Conservation (phyloP, 352 stramenopile species). For the Globisporangium alternatum region DNA sequence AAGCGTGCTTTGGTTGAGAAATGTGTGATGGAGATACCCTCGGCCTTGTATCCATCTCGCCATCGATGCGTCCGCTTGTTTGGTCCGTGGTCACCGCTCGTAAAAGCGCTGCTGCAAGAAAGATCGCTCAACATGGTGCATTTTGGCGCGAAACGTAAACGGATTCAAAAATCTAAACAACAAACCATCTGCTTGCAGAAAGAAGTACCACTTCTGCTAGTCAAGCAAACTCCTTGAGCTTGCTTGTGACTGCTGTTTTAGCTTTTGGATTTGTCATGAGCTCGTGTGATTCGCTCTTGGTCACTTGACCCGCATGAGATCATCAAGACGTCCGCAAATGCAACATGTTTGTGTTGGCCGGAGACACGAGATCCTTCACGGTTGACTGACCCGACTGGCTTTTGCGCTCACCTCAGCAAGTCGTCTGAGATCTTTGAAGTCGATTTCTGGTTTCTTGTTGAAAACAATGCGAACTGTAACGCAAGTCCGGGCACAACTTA, state of each 20-base stretch:
- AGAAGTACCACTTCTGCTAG: conserved; percentile 1
- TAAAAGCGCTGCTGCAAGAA: background rate
- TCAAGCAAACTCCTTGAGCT: conserved; percentile 4
- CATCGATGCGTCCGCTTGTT: background rate
- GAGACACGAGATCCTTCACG: background rate
- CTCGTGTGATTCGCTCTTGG: background rate
- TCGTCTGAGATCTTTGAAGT: conserved; percentile 10
- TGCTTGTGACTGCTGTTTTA: background rate
- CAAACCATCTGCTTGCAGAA: conserved; percentile 7
- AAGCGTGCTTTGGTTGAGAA: background rate
- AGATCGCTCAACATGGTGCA: background rate
- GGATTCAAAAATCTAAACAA: background rate
- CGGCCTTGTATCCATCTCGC: conserved; percentile 7
- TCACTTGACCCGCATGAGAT: background rate
- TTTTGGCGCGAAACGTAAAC: background rate
- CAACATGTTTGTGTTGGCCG: background rate
- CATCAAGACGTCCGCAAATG: conserved; percentile 3
- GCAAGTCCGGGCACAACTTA: too few relatives aligned
- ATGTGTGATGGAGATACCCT: conserved; percentile 6
- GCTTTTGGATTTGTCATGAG: background rate
- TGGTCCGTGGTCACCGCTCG: background rate
- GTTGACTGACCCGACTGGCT: background rate
- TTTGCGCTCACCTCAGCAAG: background rate
- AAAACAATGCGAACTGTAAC: background rate
- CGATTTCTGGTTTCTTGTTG: conserved; percentile 1